Evolutionary conservation across 1,284 basidiomycete genomes (phyloP), one percentile per base, ranked within the genome.

Genomic region (Irpex sp.): DNA sequence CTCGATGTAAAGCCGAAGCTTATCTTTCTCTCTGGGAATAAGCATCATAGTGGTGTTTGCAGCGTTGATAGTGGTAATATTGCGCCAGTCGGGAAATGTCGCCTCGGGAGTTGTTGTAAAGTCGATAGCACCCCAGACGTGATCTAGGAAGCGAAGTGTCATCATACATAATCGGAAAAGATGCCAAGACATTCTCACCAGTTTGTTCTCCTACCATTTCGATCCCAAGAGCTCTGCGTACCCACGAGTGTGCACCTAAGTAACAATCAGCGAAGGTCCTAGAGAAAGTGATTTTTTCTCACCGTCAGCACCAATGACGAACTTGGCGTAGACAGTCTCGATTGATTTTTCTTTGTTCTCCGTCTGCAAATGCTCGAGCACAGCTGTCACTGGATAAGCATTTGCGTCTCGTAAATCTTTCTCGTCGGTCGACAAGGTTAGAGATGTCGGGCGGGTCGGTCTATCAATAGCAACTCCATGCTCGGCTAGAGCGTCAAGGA

Each of bases 71-170:
- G 84, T 87, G 52, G 81, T 81, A 64, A 80, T 80, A 66, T 86
- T 89, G 26, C 93, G 86, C 65, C 91, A 87, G 73, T 95, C 92
- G 0, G 93, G 92, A 70, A 94, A 92, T 71, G 93, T 80, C 6
- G 90, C 91, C 19, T 85, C 81, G 0, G 87, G 87, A 17, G 85
- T 69, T 64, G 87, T 79, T 15, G 58, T 59, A 17, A 59, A 47
- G 73, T 93, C 90, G 31, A 92, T 75, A 6, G 92, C 91, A 26
- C 91, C 91, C 91, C 91, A 93, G 26, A 92, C 81, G 63, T 83
- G 88, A 63, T 92, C 86, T 77, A 62, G 21, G 6, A 19, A 70
- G 31, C 74, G 6, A 34, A 3, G 3, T 7, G 31, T 34, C 31
- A 34, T 11, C 11, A 11, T 8, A 5, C 34, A 8, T 38, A 48